Evolutionary conservation across 495 filamentous ascomycete species (phyloP), one percentile per base, ranked within the genome.

Genomic region (Letharia lupina): DNA sequence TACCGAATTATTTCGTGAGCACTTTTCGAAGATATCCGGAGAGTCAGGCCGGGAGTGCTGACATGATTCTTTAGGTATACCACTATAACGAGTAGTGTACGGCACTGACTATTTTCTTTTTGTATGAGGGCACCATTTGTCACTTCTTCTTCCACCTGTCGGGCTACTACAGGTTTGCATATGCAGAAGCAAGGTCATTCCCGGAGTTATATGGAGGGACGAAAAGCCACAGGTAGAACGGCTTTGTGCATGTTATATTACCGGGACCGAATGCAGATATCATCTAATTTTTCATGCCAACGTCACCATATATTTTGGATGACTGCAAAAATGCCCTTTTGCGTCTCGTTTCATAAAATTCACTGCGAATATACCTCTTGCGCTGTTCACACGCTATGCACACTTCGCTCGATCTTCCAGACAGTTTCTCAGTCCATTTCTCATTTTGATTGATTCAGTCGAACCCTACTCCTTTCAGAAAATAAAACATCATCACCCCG

Each of bases 1-100:
- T 98, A 71, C 94, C 94, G 44, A 96, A 98, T 80, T 98, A 98
- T 78, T 91, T 95, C 81, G 94, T 98, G 79, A 73, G 84, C 82
- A 37, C 11, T 39, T 18, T 57, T 58, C 67, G 60, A 35, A 37
- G 8, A 1, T 18, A 20, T 57, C 2, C 23, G 5, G 28, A 16
- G 16, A 10, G 39, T 35, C 7, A 60, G 42, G 62, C 15, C 28
- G n/a, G 41, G 23, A n/a, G 58, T 70, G 39, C 68, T 74, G 35
- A 74, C 42, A 9, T 28, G 18, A 18, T 13, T 1, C 40, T 58
- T 58, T 68, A 94, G 90, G 88, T 94, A 65, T 94, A 92, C 75
- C 90, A 94, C 77, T 93, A 91, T 78, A 93, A 94, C 75, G 90
- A 94, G 79, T 94, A 82, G 83, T 60, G 28, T 42, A 63, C 37